phyloP scores from a whole-genome alignment of 306 rosid genomes.

The Datisca glomerata region DNA sequence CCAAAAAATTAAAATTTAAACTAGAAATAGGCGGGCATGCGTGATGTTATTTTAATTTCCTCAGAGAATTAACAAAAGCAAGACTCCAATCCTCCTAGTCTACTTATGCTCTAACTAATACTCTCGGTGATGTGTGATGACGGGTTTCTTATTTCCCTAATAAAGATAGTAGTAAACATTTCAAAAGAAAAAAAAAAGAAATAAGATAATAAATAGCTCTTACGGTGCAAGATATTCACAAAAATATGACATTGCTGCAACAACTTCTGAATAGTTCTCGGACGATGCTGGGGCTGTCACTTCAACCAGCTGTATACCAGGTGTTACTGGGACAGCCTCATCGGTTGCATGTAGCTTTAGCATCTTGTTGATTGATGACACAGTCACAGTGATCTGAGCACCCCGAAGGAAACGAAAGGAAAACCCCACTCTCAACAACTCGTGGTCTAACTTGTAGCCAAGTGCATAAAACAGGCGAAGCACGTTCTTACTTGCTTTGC shows the following conservation, averaged over 20 bases:
- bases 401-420: conserved; percentile 66
- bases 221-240: conserved; percentile 99
- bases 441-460: conserved; percentile 91
- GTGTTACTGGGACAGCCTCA: conserved; percentile 82
- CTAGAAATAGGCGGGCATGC: background rate
- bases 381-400: conserved; percentile 60
- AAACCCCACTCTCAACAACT: conserved; percentile 73
- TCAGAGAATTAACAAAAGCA: too few species aligned
- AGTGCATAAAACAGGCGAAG: conserved; percentile 71
- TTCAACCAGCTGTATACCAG: conserved; percentile 89
- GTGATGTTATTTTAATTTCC: too few species aligned
- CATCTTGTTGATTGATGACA: conserved; percentile 84
- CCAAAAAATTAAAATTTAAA: background rate
- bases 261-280: conserved; percentile 69
- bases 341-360: conserved; percentile 79
- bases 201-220: conserved; percentile 19
- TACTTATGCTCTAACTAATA: too few species aligned
- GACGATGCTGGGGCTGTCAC: conserved; percentile 88
- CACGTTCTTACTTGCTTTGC: conserved; percentile 81
- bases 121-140: too few species aligned
- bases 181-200: too few species aligned
- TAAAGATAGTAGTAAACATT: background rate
- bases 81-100: too few species aligned
- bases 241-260: conserved; percentile 58
- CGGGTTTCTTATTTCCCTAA: too few species aligned